A percentile compares a stretch with the other conserved stretches of the same genome.
Conservation (phyloP, 176 grass and related monocot species). For the Secale cereale region DNA sequence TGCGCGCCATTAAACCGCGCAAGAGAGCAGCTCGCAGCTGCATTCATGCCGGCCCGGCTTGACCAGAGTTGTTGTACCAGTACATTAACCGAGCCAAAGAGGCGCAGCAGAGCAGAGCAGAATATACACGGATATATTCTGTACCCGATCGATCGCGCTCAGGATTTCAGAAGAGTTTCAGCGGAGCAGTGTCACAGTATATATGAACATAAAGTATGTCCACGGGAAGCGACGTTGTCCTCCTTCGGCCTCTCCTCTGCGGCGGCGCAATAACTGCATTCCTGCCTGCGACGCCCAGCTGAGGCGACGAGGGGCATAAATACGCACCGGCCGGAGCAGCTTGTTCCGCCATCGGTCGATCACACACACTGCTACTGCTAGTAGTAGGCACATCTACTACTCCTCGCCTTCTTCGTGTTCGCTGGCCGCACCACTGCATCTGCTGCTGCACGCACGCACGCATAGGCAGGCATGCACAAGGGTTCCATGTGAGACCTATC, state of each 20-base stretch:
- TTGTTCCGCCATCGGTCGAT: neutral
- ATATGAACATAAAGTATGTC: neutral
- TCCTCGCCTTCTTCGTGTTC: neutral
- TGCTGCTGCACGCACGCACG: no score
- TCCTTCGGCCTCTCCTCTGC: neutral
- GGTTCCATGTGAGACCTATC: conserved; percentile 33
- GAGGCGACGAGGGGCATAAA: conserved; percentile 15
- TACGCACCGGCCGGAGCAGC: neutral
- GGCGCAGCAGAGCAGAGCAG: neutral
- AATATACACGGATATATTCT: neutral
- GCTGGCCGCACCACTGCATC: no score
- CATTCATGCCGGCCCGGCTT: conserved; percentile 23
- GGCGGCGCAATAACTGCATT: neutral
- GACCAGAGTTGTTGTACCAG: neutral
- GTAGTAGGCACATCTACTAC: neutral
- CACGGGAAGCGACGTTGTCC: conserved; percentile 26
- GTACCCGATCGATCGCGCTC: neutral
- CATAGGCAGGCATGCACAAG: no score
- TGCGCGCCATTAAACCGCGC: neutral
- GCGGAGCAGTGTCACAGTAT: neutral
- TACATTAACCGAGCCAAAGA: neutral
- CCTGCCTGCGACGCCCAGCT: neutral
- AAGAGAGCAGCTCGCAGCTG: neutral
- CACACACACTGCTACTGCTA: neutral
- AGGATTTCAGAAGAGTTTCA: neutral